Base-by-base conservation (phyloP, 257 asterid species). In the Ocimum tenuiflorum region DNA sequence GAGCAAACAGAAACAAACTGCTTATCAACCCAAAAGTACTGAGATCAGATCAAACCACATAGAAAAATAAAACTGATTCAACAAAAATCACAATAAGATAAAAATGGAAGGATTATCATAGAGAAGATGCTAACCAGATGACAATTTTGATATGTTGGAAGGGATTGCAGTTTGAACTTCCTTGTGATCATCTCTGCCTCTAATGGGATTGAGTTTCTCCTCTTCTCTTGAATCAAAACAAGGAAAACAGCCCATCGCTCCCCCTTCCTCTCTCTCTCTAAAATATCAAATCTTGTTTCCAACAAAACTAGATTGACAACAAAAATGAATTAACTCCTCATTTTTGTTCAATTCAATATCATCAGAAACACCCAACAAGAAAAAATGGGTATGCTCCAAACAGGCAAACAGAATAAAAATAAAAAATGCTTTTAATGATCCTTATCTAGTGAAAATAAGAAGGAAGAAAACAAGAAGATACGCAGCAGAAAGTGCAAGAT, bases 171-270 rank as follows among this genome's bases (percentile, higher is more conserved):
- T 75, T 8, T 78, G 91, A 43, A 76, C 80, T 77, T 84, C 89
- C 72, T 77, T 80, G 56, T 68, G 95, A 76, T 85, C 90, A 71
- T 83, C 88, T 36, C 86, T 81, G 11, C 68, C 83, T 46, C 74
- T 70, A 56, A 63, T 80, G 41, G 89, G 86, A 77, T 87, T 84
- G 57, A 89, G 80, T 72, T 79, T 87, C 60, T 86, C 94, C 76
- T 80, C 97, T 68, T 92, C 95, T 48, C 81, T 83, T 14, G 97
- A 83, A 69, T 86, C 99, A 77, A 92, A 92, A 75, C 99, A 92
- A 66, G 94, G 85, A 80, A 92, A 92, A 72, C 99, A 92, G 60
- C 97, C 97, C 99, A 92, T 92, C 61, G n/a, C n/a, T n/a, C n/a
- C n/a, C n/a, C n/a, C n/a, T 73, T 43, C 61, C 24, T 55, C 75